Base-by-base conservation (phyloP, 2,329 filamentous ascomycete species). In the Epichloe sp. region DNA sequence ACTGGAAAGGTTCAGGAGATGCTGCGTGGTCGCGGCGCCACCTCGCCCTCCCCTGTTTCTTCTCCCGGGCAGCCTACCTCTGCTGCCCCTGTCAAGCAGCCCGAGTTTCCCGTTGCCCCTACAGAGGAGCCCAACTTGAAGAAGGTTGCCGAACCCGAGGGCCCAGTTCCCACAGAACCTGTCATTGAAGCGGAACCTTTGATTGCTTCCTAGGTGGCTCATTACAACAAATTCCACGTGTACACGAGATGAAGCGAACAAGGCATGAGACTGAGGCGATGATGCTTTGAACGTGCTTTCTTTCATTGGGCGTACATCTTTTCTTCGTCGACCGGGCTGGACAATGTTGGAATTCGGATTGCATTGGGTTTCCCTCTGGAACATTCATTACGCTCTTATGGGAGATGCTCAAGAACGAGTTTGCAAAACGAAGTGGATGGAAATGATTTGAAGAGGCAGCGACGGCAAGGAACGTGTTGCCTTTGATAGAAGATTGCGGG, bases 1-100 rank as follows among this genome's bases (percentile, higher is more conserved):
- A 80, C 80, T 31, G 71, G 75, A 63, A 85, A 85, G 75, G 80
- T 82, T 51, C 80, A 83, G 69, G 72, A 78, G 59, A 71, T 83
- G 63, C 73, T 85, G 58, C 73, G 75, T 53, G 74, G 75, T 58
- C 69, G 68, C 54, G 67, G 68, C 17, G 61, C 68, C 51, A 69
- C 72, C 40, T 67, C 72, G 49, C 68, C 71, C 38, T 67, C 72
- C 50, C 68, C 71, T 59, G 59, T 65, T 55, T 62, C 47, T 2
- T 21, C 50, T 14, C 44, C 65, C 47, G 58, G 71, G 49, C 70
- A 70, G 59, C 58, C 69, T 14, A 57, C 47, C 41, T 56, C 50
- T 34, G 53, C 51, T 23, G 48, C 52, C 34, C 52, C 44, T 23
- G 47, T 51, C 46, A 62, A 59, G 67, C 55, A 55, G 21, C 59